Evolutionary conservation across 2,329 filamentous ascomycete species (phyloP), one percentile per base, ranked within the genome.

Genomic region (Penicillium sp.): DNA sequence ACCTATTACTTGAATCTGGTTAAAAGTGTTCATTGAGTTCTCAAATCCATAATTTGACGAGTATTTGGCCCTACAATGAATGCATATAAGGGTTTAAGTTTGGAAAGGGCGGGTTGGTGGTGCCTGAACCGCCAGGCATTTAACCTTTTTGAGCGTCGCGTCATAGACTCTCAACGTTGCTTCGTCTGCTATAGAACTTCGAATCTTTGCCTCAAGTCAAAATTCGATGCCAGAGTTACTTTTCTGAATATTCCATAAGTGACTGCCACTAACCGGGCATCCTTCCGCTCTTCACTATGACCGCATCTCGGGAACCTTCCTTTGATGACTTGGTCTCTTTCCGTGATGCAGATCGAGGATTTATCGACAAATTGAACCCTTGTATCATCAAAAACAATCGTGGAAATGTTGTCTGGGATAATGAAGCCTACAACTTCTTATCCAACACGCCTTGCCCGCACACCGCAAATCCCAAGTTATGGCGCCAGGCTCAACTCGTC

Each of bases 401-500:
- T n/a, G 33, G 33, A 37, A 16, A n/a, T n/a, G 50, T 60, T 4
- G 59, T 73, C 43, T 76, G 71, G 70, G 64, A 75, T 31, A 60
- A 57, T 43, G 67, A 74, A 9, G 65, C 57, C 2, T 75, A 73
- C 56, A 52, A 61, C n/a, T 76, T 75, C 55, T 35, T 39, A 21
- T 21, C 10, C 27, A 16, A 26, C 21, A n/a, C 31, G 9, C 9
- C 21, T 33, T 77, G 61, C 19, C 65, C 73, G 1, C 13, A 55
- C 0, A 74, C 68, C 0, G 73, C 66, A 7, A 66, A 75, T 35
- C 64, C 68, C 2, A 68, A 66, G 16, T 63, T 77, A 33, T 77
- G 75, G 74, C 63, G 73, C 14, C 74, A 77, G 54, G 65, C 58
- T 4, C 68, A 74, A 55, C 64, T 76, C 10, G 61, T 55, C 26